Evolutionary conservation across 805 yeast genomes (phyloP), one percentile per base, ranked within the genome.

Genomic region (Wickerhamiella allomyrinae): DNA sequence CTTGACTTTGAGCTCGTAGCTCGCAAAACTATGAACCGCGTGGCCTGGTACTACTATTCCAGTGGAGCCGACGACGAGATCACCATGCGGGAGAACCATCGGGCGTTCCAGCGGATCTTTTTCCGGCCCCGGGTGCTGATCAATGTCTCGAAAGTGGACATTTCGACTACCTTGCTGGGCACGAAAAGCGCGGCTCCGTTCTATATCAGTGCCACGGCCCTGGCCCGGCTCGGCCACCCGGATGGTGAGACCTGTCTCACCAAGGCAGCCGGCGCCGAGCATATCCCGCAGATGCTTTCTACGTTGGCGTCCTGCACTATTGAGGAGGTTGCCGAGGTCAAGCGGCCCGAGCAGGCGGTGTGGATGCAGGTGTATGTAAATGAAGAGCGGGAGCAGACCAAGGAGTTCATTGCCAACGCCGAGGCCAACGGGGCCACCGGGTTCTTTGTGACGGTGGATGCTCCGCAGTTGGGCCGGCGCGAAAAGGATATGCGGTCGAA

Each of bases 41-140:
- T 73, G 24, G 96, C 91, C 0, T 83, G 96, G 93, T 91, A 91
- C 11, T 89, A 89, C 61, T 89, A 86, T 58, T 79, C 93, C 3
- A 75, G 86, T 27, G 97, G 89, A 8, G 72, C 94, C 14, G 96
- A 89, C 60, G 97, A 89, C 59, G 97, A 89, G 63, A 74, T 89
- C 51, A 73, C 95, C 2, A 58, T 82, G 55, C 72, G 97, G 51
- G 95, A 87, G 56, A 89, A 89, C 63, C 96, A 86, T 59, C 70
- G 76, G 41, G 93, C 95, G 3, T 89, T 74, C 63, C 94, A 84
- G 56, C 67, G 94, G 23, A 74, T 87, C 41, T 86, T 81, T 64
- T 89, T 89, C 68, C 77, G 80, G 50, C 97, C 97, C 11, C 68
- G 75, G 43, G 70, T 89, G 13, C 65, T 87, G 42, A 84, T 86